phyloP scores from a whole-genome alignment of 495 filamentous ascomycete species.

The Hapsidospora chrysogenum region DNA sequence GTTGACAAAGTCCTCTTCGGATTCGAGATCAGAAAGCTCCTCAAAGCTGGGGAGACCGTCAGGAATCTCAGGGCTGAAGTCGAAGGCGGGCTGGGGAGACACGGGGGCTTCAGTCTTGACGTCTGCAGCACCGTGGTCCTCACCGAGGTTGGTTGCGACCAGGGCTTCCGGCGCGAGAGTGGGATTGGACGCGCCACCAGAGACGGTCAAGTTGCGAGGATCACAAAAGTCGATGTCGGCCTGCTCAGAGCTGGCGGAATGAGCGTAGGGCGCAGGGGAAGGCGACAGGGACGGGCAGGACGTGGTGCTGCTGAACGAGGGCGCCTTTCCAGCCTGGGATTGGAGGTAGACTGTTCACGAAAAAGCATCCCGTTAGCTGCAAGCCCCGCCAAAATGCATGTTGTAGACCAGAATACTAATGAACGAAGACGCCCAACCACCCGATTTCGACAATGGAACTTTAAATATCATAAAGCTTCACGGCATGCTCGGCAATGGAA shows the following conservation, averaged over 20 bases:
- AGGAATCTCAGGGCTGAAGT: slow-evolving; percentile 34
- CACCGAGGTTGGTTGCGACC: slow-evolving; percentile 44
- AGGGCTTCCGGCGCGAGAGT: slow-evolving; percentile 42
- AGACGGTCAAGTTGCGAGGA: slow-evolving; percentile 76
- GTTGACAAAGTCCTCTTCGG: slow-evolving; percentile 75
- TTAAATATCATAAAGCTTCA: slow-evolving; percentile 4
- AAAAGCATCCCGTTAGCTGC: slow-evolving; percentile 26
- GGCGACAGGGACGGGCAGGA: slow-evolving; percentile 80
- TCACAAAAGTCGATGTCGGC: slow-evolving; percentile 86
- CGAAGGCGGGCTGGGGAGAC: slow-evolving; percentile 19
- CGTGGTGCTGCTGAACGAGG: slow-evolving; percentile 52
- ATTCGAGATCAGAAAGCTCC: slow-evolving; percentile 80
- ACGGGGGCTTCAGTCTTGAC: slow-evolving; percentile 29
- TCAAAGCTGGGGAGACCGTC: slow-evolving; percentile 63
- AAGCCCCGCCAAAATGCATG: too few species aligned
- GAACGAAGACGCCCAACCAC: too few species aligned
- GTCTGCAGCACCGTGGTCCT: slow-evolving; percentile 62
- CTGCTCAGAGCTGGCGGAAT: slow-evolving; percentile 46
- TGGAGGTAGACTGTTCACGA: slow-evolving; percentile 69
- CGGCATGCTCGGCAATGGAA: slow-evolving; percentile 7
- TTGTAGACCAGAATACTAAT: too few species aligned
- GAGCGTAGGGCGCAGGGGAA: slow-evolving; percentile 64
- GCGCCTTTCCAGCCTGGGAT: slow-evolving; percentile 25
- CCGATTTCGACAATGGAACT: too few species aligned
- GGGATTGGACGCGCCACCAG: slow-evolving; percentile 28